Base-by-base conservation (phyloP, 2,329 filamentous ascomycete species). In the Arthrobotrys megalospora region DNA sequence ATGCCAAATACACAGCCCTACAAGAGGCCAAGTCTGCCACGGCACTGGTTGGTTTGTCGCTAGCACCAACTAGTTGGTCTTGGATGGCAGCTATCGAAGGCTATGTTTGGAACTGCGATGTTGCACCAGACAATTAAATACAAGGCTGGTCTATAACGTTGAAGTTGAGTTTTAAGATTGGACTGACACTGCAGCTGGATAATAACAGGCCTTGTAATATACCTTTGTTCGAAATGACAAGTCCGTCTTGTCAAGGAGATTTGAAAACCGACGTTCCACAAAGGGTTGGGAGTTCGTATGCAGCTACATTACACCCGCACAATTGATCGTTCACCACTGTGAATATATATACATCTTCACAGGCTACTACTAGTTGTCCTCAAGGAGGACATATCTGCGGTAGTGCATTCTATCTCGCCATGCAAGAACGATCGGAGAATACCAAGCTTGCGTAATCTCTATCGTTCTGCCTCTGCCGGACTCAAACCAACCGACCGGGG, bases 101-200 rank as follows among this genome's bases (percentile, higher is more conserved):
- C 63, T 53, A 53, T 14, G 45, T 53, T 53, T 58, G 65, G 41
- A 58, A 58, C 38, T 24, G 48, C 38, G 62, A 71, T 45, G 58
- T 72, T 72, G 58, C 68, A 58, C 58, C 68, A 45, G 16, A 8
- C 7, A 21, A 28, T 11, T 45, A 50, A 32, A 14, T 21, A 8
- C 34, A 64, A 19, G 28, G 28, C n/a, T 36, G 50, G 28, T 36
- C 12, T 11, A 52, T 32, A 48, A 36, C 32, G 50, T 55, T 32
- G 32, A 55, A 19, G 50, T 36, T 55, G 28, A 55, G 48, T 32
- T 52, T 52, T 55, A 16, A 36, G 50, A 36, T 55, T 36, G 28
- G 50, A 55, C 12, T 24, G 32, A 11, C 32, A 10, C 6, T 52
- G 48, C 48, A 28, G 7, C 47, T 28, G 41, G 41, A 14, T 14